Evolutionary conservation across 139 green algal species (phyloP).

Genomic region (Zygnema cylindricum): DNA sequence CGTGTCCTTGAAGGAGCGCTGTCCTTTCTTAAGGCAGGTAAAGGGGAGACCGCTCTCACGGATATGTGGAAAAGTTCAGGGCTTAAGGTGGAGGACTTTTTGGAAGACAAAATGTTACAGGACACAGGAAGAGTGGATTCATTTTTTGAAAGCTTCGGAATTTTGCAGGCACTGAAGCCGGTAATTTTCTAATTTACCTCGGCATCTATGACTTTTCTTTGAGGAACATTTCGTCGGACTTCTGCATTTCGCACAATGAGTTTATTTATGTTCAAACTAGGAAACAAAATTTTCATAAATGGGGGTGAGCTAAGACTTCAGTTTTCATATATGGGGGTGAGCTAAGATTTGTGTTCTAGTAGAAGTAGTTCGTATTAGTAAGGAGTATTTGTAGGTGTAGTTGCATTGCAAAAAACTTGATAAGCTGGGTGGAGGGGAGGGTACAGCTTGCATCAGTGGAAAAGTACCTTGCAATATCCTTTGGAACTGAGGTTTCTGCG

Average conservation of each 20-base stretch:
- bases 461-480: background rate
- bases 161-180: background rate
- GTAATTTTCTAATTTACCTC: too few species aligned
- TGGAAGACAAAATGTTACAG: constrained; percentile 12
- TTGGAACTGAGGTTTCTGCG: constrained; percentile 16
- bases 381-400: background rate
- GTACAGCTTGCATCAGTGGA: constrained; percentile 27
- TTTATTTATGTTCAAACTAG: too few species aligned
- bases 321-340: too few species aligned
- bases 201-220: too few species aligned
- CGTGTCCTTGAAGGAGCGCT: constrained; percentile 31
- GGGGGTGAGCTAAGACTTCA: too few species aligned
- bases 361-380: background rate
- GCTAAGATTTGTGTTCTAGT: background rate
- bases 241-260: too few species aligned
- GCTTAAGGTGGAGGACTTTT: constrained; percentile 20
- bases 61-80: constrained; percentile 1
- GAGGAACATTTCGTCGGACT: too few species aligned
- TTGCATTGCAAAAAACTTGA: background rate
- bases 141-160: background rate
- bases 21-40: constrained; percentile 12
- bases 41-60: constrained; percentile 7
- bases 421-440: background rate
- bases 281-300: too few species aligned
- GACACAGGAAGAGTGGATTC: constrained; percentile 17